Percentiles rank a stretch among this genome's conserved stretches.
These are phyloP conservation scores for Cercospora citrullina DNA, from an alignment of 2,329 filamentous ascomycete species.

Conservation along the genomic window DNA sequence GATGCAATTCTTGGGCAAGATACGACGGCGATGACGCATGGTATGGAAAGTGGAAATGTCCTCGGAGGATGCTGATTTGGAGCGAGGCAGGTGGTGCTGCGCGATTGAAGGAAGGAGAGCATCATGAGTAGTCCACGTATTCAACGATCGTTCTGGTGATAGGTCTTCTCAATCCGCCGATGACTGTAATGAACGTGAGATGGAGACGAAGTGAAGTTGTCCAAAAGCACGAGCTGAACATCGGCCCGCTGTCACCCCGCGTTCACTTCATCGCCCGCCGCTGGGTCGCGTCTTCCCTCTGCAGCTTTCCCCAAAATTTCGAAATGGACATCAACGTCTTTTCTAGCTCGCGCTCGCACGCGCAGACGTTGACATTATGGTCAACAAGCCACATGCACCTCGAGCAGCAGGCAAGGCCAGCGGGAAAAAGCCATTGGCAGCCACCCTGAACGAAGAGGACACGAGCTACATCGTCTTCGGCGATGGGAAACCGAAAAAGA, in stretches of 20 bases:
- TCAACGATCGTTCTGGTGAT: neutral
- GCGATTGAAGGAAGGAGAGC: neutral
- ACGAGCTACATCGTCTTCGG: slow-evolving; percentile 53
- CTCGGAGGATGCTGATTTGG: neutral
- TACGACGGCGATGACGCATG: neutral
- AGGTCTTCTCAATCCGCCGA: neutral
- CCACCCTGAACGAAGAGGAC: slow-evolving; percentile 47
- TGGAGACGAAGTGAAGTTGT: neutral
- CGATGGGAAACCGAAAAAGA: slow-evolving; percentile 47
- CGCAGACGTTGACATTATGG: slow-evolving; percentile 39
- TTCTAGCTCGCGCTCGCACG: neutral
- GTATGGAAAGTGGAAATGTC: neutral
- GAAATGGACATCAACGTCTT: slow-evolving; percentile 15
- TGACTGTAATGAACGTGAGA: neutral
- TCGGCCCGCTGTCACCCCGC: slow-evolving; percentile 2
- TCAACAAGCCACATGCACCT: slow-evolving; percentile 52
- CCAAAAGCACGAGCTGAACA: neutral
- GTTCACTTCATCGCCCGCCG: slow-evolving; percentile 1
- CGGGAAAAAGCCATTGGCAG: slow-evolving; percentile 38
- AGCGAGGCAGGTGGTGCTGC: neutral
- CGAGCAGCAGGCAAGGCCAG: slow-evolving; percentile 44
- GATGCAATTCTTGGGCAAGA: neutral
- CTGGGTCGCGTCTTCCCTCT: slow-evolving; percentile 8
- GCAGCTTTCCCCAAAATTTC: slow-evolving; percentile 3
- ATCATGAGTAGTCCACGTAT: neutral